Base-by-base conservation (phyloP, 768 basidiomycete species). In the Cyclocybe aegerita region DNA sequence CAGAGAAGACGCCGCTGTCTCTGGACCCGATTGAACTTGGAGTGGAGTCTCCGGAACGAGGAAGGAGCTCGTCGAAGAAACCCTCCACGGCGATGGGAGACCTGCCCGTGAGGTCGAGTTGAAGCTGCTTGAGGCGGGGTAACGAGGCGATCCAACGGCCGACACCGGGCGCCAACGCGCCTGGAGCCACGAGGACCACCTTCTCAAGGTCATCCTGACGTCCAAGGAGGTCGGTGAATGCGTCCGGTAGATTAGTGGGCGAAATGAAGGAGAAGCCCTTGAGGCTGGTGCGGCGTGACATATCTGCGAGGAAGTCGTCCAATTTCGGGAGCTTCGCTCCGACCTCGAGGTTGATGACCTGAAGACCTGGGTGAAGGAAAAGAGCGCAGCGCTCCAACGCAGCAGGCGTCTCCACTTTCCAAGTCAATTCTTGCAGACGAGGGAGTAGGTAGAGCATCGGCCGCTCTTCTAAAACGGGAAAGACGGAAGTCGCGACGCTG, bases 1-100 rank as follows among this genome's bases (percentile, higher is more conserved):
- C 81, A 46, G 87, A 88, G 71, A 87, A 89, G 53, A 90, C 80
- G 37, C 88, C 86, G 58, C 85, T 88, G 65, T 90, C 88, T 37
- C 78, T 84, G 45, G 86, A 83, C 17, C 71, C 76, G 10, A 81
- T 76, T 9, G 86, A 87, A 54, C 76, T 81, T 5, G 88, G 89
- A 9, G 88, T 86, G 29, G 80, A 80, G 53, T 75, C 74, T n/a
- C 88, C 89, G 0, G 88, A 88, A 37, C 78, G 75, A 11, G 77
- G 70, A 54, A 72, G 70, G 55, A 90, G 70, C 46, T 88, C 82
- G 62, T 84, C 83, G 64, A 91, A 91, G 67, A 91, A 91, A 14
- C 85, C 85, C 67, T 89, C 86, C n/a, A 90, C 83, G 0, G 85
- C 83, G 30, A 81, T 81, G 47, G 78, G 68, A 3, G 84, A 80